phyloP scores from a whole-genome alignment of 2,329 filamentous ascomycete species.

The Penicillium sp. region DNA sequence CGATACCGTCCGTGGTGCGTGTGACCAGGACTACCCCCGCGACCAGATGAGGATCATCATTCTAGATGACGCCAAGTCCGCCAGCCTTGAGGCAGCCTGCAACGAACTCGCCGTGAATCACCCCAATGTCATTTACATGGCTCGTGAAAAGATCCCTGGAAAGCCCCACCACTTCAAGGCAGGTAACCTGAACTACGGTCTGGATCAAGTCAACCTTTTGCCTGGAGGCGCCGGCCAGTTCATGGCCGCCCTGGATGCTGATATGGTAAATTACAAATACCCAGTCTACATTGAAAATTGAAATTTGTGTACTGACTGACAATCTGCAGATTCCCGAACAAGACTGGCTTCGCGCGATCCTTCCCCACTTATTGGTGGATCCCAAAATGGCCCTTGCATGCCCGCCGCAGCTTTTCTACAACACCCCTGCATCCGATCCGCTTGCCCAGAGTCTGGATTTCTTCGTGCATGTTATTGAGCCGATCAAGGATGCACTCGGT shows the following conservation, averaged over 20 bases:
- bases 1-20: conserved; percentile 42
- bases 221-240: conserved; percentile 58
- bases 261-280: conserved; percentile 51
- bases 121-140: conserved; percentile 45
- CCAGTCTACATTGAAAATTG: not conserved
- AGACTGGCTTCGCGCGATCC: conserved; percentile 58
- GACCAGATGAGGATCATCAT: conserved; percentile 41
- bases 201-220: conserved; percentile 52
- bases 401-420: conserved; percentile 64
- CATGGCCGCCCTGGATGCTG: conserved; percentile 65
- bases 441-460: conserved; percentile 59
- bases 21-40: conserved; percentile 43
- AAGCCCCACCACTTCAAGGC: conserved; percentile 60
- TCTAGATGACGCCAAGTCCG: conserved; percentile 42
- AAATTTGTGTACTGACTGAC: conserved; percentile 8
- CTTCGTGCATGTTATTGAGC: conserved; percentile 57
- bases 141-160: conserved; percentile 43
- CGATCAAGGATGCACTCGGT: conserved; percentile 47
- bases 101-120: conserved; percentile 37
- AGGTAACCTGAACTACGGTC: conserved; percentile 63
- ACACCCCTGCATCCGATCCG: conserved; percentile 59
- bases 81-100: conserved; percentile 36
- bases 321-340: conserved; percentile 56
- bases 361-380: conserved; percentile 60
- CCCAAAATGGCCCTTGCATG: conserved; percentile 60